Conservation (phyloP, 2,329 filamentous ascomycete genomes). For the Calonectria naviculata region DNA sequence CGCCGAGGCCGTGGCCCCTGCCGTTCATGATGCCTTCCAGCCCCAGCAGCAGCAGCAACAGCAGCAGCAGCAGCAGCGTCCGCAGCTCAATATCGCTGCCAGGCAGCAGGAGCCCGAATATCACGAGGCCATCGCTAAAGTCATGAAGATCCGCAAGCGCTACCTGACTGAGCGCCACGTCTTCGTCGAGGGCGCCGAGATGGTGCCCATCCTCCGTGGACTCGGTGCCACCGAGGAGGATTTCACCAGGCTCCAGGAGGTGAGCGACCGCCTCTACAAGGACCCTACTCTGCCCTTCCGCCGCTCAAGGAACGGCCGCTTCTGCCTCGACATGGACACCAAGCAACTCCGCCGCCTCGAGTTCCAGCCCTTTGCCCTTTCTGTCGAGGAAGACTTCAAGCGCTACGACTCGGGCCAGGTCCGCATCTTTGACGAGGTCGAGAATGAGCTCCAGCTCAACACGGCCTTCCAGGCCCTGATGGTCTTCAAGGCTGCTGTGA, state of each 20-base stretch:
- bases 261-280: conserved; percentile 34
- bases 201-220: conserved; percentile 34
- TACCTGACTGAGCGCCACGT: conserved; percentile 36
- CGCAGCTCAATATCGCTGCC: conserved; percentile 9
- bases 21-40: conserved; percentile 6
- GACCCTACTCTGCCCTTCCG: conserved; percentile 42
- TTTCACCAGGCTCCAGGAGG: conserved; percentile 30
- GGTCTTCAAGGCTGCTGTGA: conserved; percentile 41
- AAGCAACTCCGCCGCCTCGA: conserved; percentile 38
- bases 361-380: conserved; percentile 40
- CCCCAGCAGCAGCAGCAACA: background rate
- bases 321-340: conserved; percentile 37
- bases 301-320: conserved; percentile 36
- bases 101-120: conserved; percentile 25
- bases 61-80: background rate
- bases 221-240: conserved; percentile 40
- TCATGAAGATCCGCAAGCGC: conserved; percentile 33
- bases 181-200: conserved; percentile 36
- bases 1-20: conserved; percentile 5
- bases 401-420: conserved; percentile 41
- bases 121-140: conserved; percentile 32
- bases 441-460: conserved; percentile 42
- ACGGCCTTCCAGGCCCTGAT: conserved; percentile 43
- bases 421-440: conserved; percentile 40
- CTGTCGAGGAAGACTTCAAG: conserved; percentile 41